These are phyloP conservation scores for Cutaneotrichosporon daszewskae DNA, from an alignment of 1,284 basidiomycete genomes.

Conservation along the genomic window DNA sequence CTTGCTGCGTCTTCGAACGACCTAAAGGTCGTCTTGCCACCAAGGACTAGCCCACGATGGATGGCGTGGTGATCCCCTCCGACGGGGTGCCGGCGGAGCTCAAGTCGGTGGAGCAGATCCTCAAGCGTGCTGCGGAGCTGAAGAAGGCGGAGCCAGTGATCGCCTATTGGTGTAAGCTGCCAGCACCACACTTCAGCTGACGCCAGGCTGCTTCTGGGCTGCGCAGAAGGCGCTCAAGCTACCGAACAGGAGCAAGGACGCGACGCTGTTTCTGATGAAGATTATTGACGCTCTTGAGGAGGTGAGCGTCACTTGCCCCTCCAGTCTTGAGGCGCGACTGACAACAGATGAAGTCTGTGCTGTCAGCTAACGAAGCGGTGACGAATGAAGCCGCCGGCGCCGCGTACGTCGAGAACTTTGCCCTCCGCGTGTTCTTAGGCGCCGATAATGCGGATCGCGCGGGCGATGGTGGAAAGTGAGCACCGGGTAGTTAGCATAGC, in stretches of 20 bases:
- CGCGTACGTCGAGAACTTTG: conserved; percentile 92
- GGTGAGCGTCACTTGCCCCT: conserved; percentile 37
- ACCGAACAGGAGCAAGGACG: conserved; percentile 59
- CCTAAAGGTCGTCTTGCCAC: too few species aligned
- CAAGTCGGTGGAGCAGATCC: conserved; percentile 62
- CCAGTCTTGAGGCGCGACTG: not conserved
- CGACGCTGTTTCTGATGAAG: conserved; percentile 64
- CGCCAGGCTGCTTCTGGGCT: conserved; percentile 76
- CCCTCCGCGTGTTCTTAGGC: conserved; percentile 72
- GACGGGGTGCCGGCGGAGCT: conserved; percentile 45
- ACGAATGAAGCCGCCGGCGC: conserved; percentile 74
- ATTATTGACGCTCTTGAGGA: conserved; percentile 74
- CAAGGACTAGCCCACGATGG: conserved; percentile 26
- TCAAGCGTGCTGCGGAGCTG: conserved; percentile 87
- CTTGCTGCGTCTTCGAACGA: too few species aligned
- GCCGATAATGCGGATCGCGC: conserved; percentile 81
- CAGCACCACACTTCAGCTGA: conserved; percentile 2
- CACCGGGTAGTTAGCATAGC: not conserved
- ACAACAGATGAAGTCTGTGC: conserved; percentile 61
- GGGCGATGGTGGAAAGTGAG: conserved; percentile 66
- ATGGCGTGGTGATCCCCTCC: conserved; percentile 38
- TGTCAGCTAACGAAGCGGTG: conserved; percentile 73
- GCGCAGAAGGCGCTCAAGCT: conserved; percentile 73
- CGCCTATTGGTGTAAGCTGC: conserved; percentile 85
- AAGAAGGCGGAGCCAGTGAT: conserved; percentile 74